Base-by-base conservation (phyloP, 495 filamentous ascomycete species). In the Annulohypoxylon moriforme region DNA sequence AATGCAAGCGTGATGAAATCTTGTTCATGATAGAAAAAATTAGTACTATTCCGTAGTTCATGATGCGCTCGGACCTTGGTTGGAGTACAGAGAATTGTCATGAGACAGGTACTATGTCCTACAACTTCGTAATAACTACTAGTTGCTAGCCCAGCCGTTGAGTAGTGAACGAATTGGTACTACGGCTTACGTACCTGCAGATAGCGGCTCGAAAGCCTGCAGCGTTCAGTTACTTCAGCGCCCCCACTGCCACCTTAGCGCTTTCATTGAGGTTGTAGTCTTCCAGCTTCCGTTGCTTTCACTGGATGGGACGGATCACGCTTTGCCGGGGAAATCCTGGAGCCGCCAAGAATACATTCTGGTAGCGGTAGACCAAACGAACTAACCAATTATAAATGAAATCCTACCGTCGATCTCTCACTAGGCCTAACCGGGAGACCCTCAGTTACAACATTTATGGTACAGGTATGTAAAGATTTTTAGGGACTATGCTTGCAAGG, bases 151-250 rank as follows among this genome's bases (percentile, higher is more conserved):
- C 34, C 33, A 67, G 40, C 49, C 29, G 42, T 71, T 42, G 31
- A 56, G 25, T 49, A 40, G 49, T 62, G 58, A 57, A 62, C 53
- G 31, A 42, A 31, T 55, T n/a, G 47, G 64, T 68, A 40, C 46
- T 64, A 72, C 64, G 0, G 59, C 59, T 68, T 64, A 73, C 70
- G 60, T 65, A 68, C 65, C 65, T 68, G 60, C 69, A 67, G 59
- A 67, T 61, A 47, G 59, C 44, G 60, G 53, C 46, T 61, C 61
- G 47, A 52, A 52, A 70, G 34, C 55, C 34, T 70, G 55, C 36
- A 60, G 40, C 59, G 29, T 64, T 44, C 44, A 31, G 29, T 58
- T 34, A 36, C 49, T 49, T 60, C 66, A 24, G 60, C n/a, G n/a
- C 57, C 27, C 47, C 49, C 14, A 55, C 34, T 31, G 18, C 22